These are phyloP conservation scores for Lachnum nothofagi DNA, from an alignment of 2,329 filamentous ascomycete species.

Conservation along the genomic window DNA sequence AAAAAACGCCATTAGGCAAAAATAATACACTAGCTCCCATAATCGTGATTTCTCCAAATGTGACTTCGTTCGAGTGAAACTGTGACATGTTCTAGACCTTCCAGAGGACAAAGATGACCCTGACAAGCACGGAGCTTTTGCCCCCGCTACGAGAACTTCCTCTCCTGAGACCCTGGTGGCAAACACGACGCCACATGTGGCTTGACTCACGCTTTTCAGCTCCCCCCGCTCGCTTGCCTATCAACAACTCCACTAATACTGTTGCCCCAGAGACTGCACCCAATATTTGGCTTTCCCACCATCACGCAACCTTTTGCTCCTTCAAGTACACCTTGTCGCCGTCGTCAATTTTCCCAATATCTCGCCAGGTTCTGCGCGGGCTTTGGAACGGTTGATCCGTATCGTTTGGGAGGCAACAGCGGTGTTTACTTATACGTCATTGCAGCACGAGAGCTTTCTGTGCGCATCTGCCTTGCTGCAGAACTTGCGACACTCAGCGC, in stretches of 20 bases:
- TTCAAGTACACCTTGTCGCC: background rate
- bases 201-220: background rate
- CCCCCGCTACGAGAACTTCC: too few relatives aligned
- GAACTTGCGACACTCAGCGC: too few relatives aligned
- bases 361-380: conserved; percentile 3
- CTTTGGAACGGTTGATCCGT: background rate
- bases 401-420: background rate
- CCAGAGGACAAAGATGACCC: too few relatives aligned
- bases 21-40: background rate
- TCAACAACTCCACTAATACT: background rate
- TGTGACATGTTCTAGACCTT: too few relatives aligned
- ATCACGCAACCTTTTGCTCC: background rate
- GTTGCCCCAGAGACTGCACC: background rate
- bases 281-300: conserved; percentile 3
- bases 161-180: too few relatives aligned
- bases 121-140: too few relatives aligned
- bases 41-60: too few relatives aligned
- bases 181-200: background rate
- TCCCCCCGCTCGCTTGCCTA: background rate
- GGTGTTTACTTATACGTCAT: conserved; percentile 4
- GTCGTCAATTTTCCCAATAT: background rate
- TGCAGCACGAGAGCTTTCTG: background rate
- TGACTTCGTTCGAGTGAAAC: too few relatives aligned
- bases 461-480: background rate
- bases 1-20: conserved; percentile 9